Evolutionary conservation across 1,284 basidiomycete species (phyloP).

Genomic region (Tausonia pullulans): DNA sequence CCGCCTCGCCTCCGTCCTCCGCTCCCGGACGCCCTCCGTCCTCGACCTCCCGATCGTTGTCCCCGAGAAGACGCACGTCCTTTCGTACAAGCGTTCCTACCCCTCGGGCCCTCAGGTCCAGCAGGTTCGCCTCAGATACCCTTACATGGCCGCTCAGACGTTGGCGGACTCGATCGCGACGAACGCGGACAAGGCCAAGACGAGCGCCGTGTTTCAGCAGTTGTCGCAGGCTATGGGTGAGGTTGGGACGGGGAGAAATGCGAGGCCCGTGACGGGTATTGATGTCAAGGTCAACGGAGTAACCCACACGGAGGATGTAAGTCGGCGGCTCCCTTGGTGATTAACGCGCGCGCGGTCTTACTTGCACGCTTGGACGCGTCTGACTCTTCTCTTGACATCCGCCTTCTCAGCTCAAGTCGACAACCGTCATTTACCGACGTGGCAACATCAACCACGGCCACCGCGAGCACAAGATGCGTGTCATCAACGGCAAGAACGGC

Average conservation of each 20-base stretch:
- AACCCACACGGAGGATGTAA: constrained; percentile 12
- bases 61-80: neutral
- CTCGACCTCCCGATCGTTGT: constrained; percentile 4
- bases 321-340: neutral
- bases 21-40: neutral
- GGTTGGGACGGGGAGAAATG: constrained; percentile 2
- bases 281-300: constrained; percentile 7
- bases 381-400: too few relatives aligned
- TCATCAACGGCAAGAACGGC: neutral
- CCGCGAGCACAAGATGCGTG: neutral
- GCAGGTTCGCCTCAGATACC: constrained; percentile 15
- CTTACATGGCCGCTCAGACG: constrained; percentile 13
- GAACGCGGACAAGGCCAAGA: neutral
- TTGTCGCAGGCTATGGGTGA: constrained; percentile 13
- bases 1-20: too few relatives aligned
- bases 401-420: neutral
- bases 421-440: neutral
- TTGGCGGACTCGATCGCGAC: constrained; percentile 6
- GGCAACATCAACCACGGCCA: neutral
- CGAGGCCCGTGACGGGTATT: constrained; percentile 13
- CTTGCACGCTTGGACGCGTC: too few relatives aligned
- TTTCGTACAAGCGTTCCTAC: constrained; percentile 6
- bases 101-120: constrained; percentile 14
- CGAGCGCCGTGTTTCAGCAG: neutral
- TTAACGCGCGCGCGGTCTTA: too few relatives aligned